Conservation (phyloP, 345 rosid species). For the Eucalyptus regnans region DNA sequence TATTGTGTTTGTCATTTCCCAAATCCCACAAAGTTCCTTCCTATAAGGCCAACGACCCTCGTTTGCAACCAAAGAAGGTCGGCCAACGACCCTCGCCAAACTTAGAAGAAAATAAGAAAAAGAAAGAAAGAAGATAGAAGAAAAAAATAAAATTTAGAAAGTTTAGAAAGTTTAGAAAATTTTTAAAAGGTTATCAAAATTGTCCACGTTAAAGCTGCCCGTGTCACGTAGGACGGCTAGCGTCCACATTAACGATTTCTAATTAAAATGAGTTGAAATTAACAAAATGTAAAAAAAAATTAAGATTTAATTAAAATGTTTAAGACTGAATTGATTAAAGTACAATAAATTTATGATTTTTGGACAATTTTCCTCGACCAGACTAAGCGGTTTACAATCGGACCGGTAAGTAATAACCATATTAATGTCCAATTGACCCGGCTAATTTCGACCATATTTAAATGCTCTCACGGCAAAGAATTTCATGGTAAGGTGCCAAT, state of each 20-base stretch:
- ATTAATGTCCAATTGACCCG: background rate
- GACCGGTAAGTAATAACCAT: background rate
- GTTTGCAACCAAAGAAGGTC: background rate
- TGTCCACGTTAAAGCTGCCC: rapidly evolving
- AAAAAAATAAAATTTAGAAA: rapidly evolving
- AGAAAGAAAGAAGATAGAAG: too few species aligned
- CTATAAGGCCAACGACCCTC: background rate
- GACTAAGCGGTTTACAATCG: rapidly evolving
- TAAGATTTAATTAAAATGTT: rapidly evolving
- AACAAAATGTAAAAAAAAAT: rapidly evolving
- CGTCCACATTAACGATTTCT: rapidly evolving
- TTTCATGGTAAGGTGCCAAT: background rate
- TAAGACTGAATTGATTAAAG: rapidly evolving
- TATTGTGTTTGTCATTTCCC: background rate
- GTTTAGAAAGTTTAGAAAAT: too few species aligned
- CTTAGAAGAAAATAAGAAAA: background rate
- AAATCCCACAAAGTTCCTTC: background rate
- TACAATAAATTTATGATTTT: rapidly evolving
- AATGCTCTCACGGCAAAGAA: background rate
- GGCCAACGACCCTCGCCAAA: rapidly evolving
- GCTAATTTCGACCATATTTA: background rate
- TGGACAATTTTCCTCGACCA: rapidly evolving
- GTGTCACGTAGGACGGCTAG: rapidly evolving
- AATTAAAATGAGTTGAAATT: rapidly evolving
- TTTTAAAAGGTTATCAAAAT: too few species aligned